These are phyloP conservation scores for Saccharomycopsis capsularis DNA, from an alignment of 805 yeast species.

Conservation along the genomic window DNA sequence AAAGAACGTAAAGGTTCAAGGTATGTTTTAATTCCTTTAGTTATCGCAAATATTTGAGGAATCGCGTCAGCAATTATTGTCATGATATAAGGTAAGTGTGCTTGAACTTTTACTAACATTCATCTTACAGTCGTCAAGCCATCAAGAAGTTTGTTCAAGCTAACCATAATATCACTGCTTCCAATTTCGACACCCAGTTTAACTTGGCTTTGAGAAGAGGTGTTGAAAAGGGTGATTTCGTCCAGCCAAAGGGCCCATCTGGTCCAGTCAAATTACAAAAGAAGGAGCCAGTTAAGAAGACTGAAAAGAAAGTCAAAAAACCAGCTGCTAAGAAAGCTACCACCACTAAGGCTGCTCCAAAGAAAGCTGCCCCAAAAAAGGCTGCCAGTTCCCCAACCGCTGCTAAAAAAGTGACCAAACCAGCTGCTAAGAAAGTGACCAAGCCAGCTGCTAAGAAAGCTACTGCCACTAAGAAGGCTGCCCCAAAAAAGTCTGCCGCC, in stretches of 20 bases:
- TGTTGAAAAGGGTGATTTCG: conserved; percentile 65
- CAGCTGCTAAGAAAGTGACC: conserved; percentile 9
- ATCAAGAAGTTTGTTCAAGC: conserved; percentile 74
- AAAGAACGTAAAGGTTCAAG: conserved; percentile 78
- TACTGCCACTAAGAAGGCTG: conserved; percentile 28
- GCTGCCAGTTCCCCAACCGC: conserved; percentile 23
- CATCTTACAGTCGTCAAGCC: conserved; percentile 62
- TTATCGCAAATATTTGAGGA: too few species aligned
- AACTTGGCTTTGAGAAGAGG: conserved; percentile 76
- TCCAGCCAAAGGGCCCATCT: conserved; percentile 85
- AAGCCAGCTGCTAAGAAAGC: conserved; percentile 24
- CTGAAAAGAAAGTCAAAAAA: conserved; percentile 28
- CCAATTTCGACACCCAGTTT: conserved; percentile 68
- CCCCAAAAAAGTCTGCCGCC: conserved; percentile 22
- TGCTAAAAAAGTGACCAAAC: conserved; percentile 22
- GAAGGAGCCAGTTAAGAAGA: conserved; percentile 32
- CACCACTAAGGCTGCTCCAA: conserved; percentile 25
- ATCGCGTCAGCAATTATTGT: conserved; percentile 54
- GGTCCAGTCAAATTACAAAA: conserved; percentile 65
- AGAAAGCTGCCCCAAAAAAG: conserved; percentile 26
- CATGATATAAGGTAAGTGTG: conserved; percentile 75
- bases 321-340: conserved; percentile 20
- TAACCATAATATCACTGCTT: conserved; percentile 49
- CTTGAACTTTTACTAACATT: conserved; percentile 27
- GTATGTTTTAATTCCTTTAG: conserved; percentile 38